Evolutionary conservation across 495 filamentous ascomycete species (phyloP), one percentile per base, ranked within the genome.

Genomic region (Penicillium paradoxum): DNA sequence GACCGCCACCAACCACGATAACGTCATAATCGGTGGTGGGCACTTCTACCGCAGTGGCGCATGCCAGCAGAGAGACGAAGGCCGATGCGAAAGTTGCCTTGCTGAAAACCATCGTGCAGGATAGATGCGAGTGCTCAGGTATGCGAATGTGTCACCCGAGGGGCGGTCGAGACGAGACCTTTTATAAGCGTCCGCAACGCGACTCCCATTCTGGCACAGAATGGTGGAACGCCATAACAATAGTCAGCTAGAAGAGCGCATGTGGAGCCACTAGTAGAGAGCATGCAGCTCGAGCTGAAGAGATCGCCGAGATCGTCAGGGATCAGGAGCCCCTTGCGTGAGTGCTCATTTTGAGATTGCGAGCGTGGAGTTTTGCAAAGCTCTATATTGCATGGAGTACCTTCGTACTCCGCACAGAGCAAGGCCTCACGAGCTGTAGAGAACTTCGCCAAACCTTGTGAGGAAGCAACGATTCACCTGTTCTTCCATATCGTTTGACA

Each of bases 1-100:
- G 64, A 13, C 59, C 60, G 24, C 63, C 69, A 8, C 71, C 69
- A 9, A 72, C 62, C 1, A 72, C 48, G n/a, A 71, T 64, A 19
- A 68, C 66, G 51, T 70, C 67, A 55, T 67, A 70, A 39, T 64
- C 58, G 10, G 67, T 66, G 49, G 59, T 51, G 4, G 63, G 60
- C 10, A 63, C 56, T 1, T 56, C 27, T 21, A 49, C 46, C 1
- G 62, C 64, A 2, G 46, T 43, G 19, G 46, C 58, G 1, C 58
- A 17, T 5, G 55, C 54, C 46, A 56, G 17, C 17, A 66, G 36
- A 15, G 62, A 62, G n/a, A 65, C 34, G 14, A 60, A 39, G 13
- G 54, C 34, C 24, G 65, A 51, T 30, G 33, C 30, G 33, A 48
- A 38, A 1, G 33, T 36, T 34, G 30, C 33, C 14, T 38, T 48